phyloP scores from a whole-genome alignment of 768 basidiomycete genomes.

The Lyophyllum atratum region DNA sequence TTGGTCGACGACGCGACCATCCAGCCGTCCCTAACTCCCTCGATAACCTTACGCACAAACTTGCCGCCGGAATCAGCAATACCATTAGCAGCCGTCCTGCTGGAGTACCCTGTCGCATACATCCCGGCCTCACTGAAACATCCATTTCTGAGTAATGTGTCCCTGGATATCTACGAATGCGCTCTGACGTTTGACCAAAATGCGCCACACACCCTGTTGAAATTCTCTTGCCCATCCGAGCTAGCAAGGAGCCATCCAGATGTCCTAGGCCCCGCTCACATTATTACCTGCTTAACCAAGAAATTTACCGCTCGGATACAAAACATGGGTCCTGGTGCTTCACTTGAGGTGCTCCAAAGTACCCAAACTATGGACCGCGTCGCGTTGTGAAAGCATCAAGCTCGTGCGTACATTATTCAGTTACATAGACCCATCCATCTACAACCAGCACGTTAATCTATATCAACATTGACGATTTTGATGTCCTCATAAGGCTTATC shows the following conservation, averaged over 20 bases:
- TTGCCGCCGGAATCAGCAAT: conserved; percentile 34
- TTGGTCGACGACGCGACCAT: conserved; percentile 4
- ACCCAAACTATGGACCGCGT: conserved; percentile 46
- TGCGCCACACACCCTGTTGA: conserved; percentile 42
- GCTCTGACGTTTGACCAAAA: conserved; percentile 19
- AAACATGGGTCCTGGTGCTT: conserved; percentile 19
- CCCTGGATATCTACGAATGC: conserved; percentile 55
- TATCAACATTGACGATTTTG: conserved; percentile 80
- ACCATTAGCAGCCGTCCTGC: conserved; percentile 58
- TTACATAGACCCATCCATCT: conserved; percentile 5
- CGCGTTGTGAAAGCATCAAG: conserved; percentile 37
- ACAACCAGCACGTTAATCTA: conserved; percentile 47
- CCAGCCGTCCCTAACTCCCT: conserved; percentile 4
- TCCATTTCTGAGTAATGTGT: conserved; percentile 44
- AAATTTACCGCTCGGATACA: conserved; percentile 36
- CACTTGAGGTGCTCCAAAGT: conserved; percentile 31
- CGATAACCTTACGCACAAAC: conserved; percentile 29
- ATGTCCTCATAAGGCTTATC: conserved; percentile 95
- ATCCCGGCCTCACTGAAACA: conserved; percentile 30
- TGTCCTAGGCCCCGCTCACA: conserved; percentile 17
- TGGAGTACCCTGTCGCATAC: conserved; percentile 65
- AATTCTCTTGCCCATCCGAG: conserved; percentile 56
- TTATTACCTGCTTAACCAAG: conserved; percentile 31
- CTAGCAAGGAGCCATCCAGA: conserved; percentile 21
- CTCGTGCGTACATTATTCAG: neutral